A percentile compares a stretch with the other conserved stretches of the same genome.
Evolutionary conservation across 78 protist genomes (phyloP).

Genomic region (Bigelowiella natans): DNA sequence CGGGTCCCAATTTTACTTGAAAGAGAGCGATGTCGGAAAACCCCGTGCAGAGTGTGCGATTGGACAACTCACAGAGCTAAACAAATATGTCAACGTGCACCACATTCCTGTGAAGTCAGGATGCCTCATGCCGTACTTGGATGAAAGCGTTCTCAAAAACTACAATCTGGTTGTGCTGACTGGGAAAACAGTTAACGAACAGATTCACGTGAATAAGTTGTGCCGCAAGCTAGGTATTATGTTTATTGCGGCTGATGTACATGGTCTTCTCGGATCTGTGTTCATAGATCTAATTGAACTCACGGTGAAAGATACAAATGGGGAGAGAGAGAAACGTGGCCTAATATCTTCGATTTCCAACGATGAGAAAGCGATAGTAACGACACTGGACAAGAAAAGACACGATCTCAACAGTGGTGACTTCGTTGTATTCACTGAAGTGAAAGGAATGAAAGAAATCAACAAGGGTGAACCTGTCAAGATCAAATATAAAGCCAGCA

Average conservation of each 20-base stretch:
- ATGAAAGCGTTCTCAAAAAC: neutral
- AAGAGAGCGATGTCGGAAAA: conserved; percentile 72
- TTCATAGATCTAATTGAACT: conserved; percentile 74
- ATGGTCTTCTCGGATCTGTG: conserved; percentile 46
- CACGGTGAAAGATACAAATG: conserved; percentile 70
- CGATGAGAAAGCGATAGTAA: conserved; percentile 42
- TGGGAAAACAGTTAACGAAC: neutral
- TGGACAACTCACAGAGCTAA: conserved; percentile 65
- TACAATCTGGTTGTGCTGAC: neutral
- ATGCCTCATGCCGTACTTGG: neutral
- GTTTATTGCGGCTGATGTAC: neutral
- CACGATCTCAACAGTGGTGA: neutral
- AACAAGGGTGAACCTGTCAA: neutral
- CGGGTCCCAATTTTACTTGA: conserved; percentile 67
- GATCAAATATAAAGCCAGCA: neutral
- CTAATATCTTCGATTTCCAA: conserved; percentile 58
- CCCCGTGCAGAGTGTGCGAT: conserved; percentile 22
- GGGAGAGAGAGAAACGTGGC: conserved; percentile 55
- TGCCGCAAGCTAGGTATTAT: neutral
- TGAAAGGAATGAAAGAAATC: conserved; percentile 6
- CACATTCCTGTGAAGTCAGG: conserved; percentile 47
- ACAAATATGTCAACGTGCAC: conserved; percentile 58
- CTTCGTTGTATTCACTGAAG: neutral
- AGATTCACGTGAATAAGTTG: neutral
- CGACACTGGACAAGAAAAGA: conserved; percentile 23